These are phyloP conservation scores for Chamaenerion angustifolium DNA, from an alignment of 345 rosid species.

Conservation along the genomic window DNA sequence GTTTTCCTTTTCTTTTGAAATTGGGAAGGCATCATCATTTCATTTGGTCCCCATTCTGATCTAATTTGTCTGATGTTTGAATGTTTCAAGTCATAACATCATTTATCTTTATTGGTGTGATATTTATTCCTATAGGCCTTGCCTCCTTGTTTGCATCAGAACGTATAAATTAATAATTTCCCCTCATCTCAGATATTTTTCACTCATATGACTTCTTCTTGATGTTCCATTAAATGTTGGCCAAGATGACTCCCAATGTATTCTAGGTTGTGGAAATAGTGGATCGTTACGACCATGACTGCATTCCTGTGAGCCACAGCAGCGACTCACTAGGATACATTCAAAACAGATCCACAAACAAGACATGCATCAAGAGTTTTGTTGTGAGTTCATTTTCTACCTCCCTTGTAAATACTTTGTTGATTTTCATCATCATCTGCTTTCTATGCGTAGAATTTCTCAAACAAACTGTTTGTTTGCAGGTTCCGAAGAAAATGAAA, in stretches of 20 bases:
- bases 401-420: not conserved
- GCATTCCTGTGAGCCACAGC: conserved; percentile 28
- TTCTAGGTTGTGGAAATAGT: conserved; percentile 55
- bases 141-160: conserved; percentile 46
- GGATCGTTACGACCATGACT: conserved; percentile 39
- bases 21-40: not conserved
- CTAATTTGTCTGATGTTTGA: not conserved
- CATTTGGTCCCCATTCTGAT: not conserved
- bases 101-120: conserved; percentile 28
- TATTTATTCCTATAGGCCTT: conserved; percentile 60
- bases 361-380: conserved; percentile 43
- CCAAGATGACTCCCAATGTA: too few relatives aligned
- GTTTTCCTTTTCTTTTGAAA: not conserved
- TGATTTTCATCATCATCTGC: not conserved
- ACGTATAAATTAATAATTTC: conserved; percentile 16
- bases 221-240: conserved; percentile 2
- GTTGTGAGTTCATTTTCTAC: conserved; percentile 25
- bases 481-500: conserved; percentile 52
- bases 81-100: conserved; percentile 43
- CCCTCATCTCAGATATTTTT: not conserved
- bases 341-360: conserved; percentile 29
- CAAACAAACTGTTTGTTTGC: conserved; percentile 6
- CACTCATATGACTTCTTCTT: not conserved
- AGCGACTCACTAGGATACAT: conserved; percentile 22
- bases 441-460: not conserved